phyloP scores from a whole-genome alignment of 2,329 filamentous ascomycete species.

The Aspergillus felis region DNA sequence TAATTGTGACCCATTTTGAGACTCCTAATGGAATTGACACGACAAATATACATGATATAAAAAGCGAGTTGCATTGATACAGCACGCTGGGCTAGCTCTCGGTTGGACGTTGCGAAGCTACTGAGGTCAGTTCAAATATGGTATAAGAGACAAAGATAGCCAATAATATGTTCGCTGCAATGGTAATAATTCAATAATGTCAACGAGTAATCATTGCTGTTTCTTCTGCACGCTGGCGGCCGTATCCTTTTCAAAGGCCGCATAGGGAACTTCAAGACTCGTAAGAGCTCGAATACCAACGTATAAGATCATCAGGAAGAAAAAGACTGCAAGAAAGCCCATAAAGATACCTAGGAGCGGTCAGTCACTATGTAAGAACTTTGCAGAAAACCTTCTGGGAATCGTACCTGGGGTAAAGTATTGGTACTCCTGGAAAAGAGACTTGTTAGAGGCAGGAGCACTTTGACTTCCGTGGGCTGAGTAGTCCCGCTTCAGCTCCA shows the following conservation, averaged over 20 bases:
- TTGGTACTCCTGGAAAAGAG: constrained; percentile 82
- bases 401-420: constrained; percentile 81
- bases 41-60: not conserved
- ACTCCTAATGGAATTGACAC: not conserved
- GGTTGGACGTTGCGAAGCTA: not conserved
- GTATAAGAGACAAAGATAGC: not conserved
- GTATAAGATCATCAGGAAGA: constrained; percentile 73
- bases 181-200: constrained; percentile 2
- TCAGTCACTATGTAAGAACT: constrained; percentile 1
- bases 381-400: not conserved
- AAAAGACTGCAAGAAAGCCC: constrained; percentile 65
- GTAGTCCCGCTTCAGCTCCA: constrained; percentile 69
- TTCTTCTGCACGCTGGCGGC: constrained; percentile 85
- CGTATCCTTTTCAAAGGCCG: constrained; percentile 95
- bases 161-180: not conserved
- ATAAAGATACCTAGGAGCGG: constrained; percentile 73
- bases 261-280: constrained; percentile 85
- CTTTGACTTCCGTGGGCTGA: constrained; percentile 28
- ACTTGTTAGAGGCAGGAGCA: constrained; percentile 37
- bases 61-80: not conserved
- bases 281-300: constrained; percentile 72
- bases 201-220: constrained; percentile 48
- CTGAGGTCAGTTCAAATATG: not conserved
- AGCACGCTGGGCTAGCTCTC: not conserved
- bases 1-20: not conserved